Conservation (phyloP, 768 basidiomycete genomes). For the Macrolepiota dolichaula region DNA sequence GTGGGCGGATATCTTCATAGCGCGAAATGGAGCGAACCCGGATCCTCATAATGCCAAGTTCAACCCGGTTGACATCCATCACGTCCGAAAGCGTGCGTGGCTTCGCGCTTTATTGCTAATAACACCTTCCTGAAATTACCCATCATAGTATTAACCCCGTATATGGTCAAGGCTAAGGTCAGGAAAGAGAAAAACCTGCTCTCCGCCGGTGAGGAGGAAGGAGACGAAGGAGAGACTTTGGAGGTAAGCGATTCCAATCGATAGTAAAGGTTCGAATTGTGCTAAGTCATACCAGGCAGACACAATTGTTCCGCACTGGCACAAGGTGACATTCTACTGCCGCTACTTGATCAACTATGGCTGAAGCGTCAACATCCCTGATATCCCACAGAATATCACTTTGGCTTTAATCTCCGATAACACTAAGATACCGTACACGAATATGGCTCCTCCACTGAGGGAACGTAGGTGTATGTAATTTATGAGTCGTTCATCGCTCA, state of each 20-base stretch:
- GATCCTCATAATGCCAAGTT: constrained; percentile 57
- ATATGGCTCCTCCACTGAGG: constrained; percentile 55
- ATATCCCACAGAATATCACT: constrained; percentile 72
- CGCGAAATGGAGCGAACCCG: constrained; percentile 61
- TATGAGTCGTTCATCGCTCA: neutral
- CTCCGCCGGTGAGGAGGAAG: constrained; percentile 35
- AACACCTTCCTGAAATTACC: neutral
- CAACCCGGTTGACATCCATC: constrained; percentile 56
- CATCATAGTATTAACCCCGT: constrained; percentile 77
- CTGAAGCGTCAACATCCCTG: neutral
- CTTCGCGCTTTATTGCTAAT: constrained; percentile 3
- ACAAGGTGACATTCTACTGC: constrained; percentile 41
- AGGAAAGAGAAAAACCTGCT: constrained; percentile 86
- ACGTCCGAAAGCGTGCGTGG: constrained; percentile 69
- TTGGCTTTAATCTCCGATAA: constrained; percentile 79
- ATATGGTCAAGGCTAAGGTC: constrained; percentile 64
- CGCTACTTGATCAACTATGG: neutral
- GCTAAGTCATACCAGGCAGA: constrained; percentile 34
- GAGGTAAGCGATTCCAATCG: constrained; percentile 40
- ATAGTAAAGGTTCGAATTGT: neutral
- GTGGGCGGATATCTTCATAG: constrained; percentile 81
- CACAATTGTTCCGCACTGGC: constrained; percentile 81
- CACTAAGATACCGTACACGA: constrained; percentile 45
- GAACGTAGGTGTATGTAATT: constrained; percentile 50
- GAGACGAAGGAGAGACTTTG: constrained; percentile 37